phyloP scores from a whole-genome alignment of 441 rosid species.

The California macrophylla region DNA sequence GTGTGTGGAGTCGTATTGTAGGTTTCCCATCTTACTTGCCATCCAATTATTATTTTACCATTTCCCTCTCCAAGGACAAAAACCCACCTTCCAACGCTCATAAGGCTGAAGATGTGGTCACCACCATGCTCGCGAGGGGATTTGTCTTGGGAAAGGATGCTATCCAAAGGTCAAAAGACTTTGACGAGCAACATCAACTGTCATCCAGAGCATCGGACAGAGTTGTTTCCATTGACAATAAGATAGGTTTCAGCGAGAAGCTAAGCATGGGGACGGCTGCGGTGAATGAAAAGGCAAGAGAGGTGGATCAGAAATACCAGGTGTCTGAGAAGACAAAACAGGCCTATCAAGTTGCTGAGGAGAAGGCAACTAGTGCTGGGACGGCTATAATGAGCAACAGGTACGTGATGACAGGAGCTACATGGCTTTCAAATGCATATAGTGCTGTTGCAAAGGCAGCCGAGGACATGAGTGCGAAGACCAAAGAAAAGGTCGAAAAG shows the following conservation, averaged over 20 bases:
- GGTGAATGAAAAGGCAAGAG: constrained; percentile 46
- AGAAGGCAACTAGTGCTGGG: constrained; percentile 44
- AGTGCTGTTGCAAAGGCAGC: constrained; percentile 41
- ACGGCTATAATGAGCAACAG: constrained; percentile 43
- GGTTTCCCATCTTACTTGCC: too few species aligned
- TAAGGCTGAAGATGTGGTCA: constrained; percentile 67
- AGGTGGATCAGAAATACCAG: constrained; percentile 45
- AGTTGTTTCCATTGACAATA: constrained; percentile 41
- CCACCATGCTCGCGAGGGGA: constrained; percentile 56
- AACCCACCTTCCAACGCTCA: constrained; percentile 21
- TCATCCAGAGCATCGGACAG: constrained; percentile 45
- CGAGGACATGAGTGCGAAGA: constrained; percentile 32
- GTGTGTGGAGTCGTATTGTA: too few species aligned
- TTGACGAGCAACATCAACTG: constrained; percentile 34
- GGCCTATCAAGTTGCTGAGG: constrained; percentile 46
- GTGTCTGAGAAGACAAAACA: constrained; percentile 50
- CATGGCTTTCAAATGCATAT: constrained; percentile 52
- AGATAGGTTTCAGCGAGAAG: constrained; percentile 50
- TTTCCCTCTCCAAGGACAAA: constrained; percentile 23
- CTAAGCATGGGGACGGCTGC: constrained; percentile 43
- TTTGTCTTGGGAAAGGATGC: constrained; percentile 64
- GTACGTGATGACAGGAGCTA: constrained; percentile 46
- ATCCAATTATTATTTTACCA: not conserved
- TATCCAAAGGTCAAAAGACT: constrained; percentile 43
- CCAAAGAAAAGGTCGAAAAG: constrained; percentile 38